Evolutionary conservation across 106 monocot species (phyloP).

Genomic region (Xerophyta viscosa): DNA sequence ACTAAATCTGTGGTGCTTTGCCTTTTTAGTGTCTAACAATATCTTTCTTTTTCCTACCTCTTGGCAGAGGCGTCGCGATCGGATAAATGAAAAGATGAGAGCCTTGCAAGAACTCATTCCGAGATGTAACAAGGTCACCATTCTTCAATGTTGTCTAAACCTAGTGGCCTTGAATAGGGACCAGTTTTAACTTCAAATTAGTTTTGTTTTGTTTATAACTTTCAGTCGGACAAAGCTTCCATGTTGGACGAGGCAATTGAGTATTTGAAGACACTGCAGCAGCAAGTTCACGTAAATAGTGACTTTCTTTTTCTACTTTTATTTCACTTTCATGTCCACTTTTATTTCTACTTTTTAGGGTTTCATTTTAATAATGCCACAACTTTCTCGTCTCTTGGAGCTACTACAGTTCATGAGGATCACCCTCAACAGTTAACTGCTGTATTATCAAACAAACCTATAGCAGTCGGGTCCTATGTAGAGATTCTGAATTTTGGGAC

Average conservation of each 20-base stretch:
- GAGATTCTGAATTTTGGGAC: too few species aligned
- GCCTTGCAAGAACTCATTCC: constrained; percentile 38
- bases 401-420: too few species aligned
- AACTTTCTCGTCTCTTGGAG: too few species aligned
- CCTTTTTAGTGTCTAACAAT: neutral
- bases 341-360: neutral
- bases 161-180: neutral
- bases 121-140: constrained; percentile 35
- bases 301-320: neutral
- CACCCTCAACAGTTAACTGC: too few species aligned
- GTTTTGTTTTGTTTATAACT: constrained; percentile 1
- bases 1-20: neutral
- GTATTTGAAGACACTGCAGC: constrained; percentile 68
- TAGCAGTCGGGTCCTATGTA: too few species aligned
- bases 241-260: constrained; percentile 84
- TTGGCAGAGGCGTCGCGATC: constrained; percentile 31
- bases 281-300: constrained; percentile 33
- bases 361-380: too few species aligned
- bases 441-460: too few species aligned
- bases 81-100: constrained; percentile 52
- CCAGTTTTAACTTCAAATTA: neutral
- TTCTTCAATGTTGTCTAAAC: neutral
- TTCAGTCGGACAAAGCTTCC: constrained; percentile 68
- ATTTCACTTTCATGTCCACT: neutral
- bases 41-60: neutral